These are phyloP conservation scores for Trifolium pratense DNA, from an alignment of 306 rosid genomes.

Conservation along the genomic window DNA sequence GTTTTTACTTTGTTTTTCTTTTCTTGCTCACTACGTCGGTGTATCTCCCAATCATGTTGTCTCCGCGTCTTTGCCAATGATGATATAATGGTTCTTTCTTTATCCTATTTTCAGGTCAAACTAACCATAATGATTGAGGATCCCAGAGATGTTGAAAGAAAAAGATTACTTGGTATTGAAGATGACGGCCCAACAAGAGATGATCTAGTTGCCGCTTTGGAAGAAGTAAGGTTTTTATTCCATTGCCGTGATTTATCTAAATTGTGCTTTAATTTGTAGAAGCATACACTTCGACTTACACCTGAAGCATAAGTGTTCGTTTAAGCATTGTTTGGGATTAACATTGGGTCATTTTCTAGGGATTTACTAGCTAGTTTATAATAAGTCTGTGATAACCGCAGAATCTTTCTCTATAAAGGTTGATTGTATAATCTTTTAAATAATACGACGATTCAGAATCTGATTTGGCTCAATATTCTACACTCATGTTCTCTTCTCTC, in stretches of 20 bases:
- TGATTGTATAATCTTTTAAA: too few species aligned
- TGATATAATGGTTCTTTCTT: conserved; percentile 12
- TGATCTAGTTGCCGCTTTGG: conserved; percentile 76
- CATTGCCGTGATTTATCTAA: conserved; percentile 7
- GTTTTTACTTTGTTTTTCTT: not conserved
- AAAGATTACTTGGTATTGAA: conserved; percentile 89
- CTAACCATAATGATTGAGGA: conserved; percentile 92
- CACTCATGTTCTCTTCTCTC: too few species aligned
- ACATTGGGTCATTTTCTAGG: not conserved
- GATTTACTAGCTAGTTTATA: too few species aligned
- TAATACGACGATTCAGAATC: too few species aligned
- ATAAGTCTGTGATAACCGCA: too few species aligned
- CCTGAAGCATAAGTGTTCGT: conserved; percentile 10
- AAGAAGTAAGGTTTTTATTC: conserved; percentile 61
- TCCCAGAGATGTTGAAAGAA: conserved; percentile 89
- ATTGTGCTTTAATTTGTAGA: conserved; percentile 1
- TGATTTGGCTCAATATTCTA: too few species aligned
- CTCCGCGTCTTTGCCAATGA: not conserved
- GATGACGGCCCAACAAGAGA: conserved; percentile 87
- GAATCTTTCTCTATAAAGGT: too few species aligned
- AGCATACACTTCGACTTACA: conserved; percentile 10
- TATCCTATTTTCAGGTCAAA: conserved; percentile 63
- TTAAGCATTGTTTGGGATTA: conserved; percentile 27
- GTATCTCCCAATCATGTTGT: conserved; percentile 10
- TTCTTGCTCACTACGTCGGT: not conserved